These are phyloP conservation scores for Trametes cinnabarina DNA, from an alignment of 768 basidiomycete genomes.

Conservation along the genomic window DNA sequence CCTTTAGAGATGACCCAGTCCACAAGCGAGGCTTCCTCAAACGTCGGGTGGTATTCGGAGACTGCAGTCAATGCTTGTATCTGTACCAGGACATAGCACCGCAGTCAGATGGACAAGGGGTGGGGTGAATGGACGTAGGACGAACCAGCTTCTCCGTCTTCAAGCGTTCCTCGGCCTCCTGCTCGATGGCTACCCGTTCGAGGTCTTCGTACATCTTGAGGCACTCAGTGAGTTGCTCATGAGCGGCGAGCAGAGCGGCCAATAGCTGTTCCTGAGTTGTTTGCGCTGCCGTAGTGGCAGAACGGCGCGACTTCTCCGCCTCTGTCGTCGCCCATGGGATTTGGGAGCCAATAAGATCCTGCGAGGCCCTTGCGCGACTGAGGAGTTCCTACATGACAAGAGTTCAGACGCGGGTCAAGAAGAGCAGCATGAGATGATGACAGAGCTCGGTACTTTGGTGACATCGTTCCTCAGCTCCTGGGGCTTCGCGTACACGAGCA, in stretches of 20 bases:
- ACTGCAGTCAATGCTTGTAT: conserved; percentile 13
- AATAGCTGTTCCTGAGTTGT: conserved; percentile 75
- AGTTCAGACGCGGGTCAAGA: neutral
- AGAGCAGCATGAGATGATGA: neutral
- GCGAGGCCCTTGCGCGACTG: conserved; percentile 69
- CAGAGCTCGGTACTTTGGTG: conserved; percentile 27
- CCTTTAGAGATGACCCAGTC: conserved; percentile 34
- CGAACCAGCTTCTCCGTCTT: conserved; percentile 23
- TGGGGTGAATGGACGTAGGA: neutral
- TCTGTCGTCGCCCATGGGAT: conserved; percentile 90
- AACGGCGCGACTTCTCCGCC: conserved; percentile 62
- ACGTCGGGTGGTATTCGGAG: conserved; percentile 24
- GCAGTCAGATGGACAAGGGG: neutral
- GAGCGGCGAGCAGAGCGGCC: conserved; percentile 66
- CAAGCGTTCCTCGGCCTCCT: conserved; percentile 34
- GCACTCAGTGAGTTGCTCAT: conserved; percentile 64
- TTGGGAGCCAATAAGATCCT: conserved; percentile 79
- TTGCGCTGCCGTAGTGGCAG: neutral
- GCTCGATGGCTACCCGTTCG: conserved; percentile 54
- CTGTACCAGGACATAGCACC: neutral
- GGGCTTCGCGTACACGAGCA: conserved; percentile 64
- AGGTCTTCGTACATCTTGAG: conserved; percentile 77
- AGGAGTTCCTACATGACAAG: conserved; percentile 67
- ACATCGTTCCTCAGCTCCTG: conserved; percentile 53
- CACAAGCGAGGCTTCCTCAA: conserved; percentile 33